A percentile compares a stretch with the other conserved stretches of the same genome.
phyloP scores from a whole-genome alignment of 192 early-diverging fungal species.

The Podila clonocystis region DNA sequence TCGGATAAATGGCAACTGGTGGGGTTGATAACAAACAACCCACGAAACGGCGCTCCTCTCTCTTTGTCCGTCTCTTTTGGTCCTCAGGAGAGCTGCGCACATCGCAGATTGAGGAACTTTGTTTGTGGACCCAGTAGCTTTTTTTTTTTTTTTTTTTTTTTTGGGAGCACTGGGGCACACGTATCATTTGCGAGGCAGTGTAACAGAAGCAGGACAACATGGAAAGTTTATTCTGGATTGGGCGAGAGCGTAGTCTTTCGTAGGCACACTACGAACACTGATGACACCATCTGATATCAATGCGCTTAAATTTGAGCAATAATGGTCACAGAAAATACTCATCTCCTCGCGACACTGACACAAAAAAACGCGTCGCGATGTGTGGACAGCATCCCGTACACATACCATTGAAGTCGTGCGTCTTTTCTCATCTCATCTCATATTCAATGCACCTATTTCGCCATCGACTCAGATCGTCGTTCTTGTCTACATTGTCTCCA shows the following conservation, averaged over 20 bases:
- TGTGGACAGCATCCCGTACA: neutral
- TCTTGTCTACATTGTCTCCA: neutral
- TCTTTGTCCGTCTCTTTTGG: too few species aligned
- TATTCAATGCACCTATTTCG: neutral
- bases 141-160: too few species aligned
- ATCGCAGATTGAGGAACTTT: too few species aligned
- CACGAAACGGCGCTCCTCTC: too few species aligned
- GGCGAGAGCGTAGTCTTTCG: too few species aligned
- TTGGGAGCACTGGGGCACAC: too few species aligned
- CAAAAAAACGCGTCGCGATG: too few species aligned
- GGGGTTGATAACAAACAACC: too few species aligned
- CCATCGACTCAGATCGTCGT: neutral
- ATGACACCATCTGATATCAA: constrained; percentile 22
- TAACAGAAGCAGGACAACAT: neutral
- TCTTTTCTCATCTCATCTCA: neutral
- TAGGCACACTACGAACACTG: neutral
- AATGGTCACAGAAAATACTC: neutral
- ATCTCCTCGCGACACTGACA: neutral
- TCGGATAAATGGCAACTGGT: too few species aligned
- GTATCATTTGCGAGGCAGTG: neutral
- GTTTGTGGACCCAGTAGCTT: too few species aligned
- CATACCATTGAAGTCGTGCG: neutral
- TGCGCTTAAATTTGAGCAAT: neutral
- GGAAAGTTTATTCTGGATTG: neutral
- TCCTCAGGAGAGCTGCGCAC: too few species aligned